Conservation (phyloP, 345 rosid genomes). For the Syzygium jambos region DNA sequence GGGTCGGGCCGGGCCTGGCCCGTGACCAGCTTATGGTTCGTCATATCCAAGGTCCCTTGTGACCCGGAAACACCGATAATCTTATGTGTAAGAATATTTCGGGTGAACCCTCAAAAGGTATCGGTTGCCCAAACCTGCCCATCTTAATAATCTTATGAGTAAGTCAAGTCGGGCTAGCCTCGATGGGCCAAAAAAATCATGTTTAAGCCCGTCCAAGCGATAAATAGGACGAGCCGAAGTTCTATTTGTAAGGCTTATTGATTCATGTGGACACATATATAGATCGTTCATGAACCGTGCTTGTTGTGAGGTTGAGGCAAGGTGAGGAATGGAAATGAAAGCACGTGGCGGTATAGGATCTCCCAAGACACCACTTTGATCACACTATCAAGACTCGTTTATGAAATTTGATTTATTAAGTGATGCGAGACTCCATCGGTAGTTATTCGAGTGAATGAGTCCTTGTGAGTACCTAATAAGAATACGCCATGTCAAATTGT, state of each 20-base stretch:
- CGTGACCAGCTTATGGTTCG: neutral
- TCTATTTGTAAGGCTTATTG: too few relatives aligned
- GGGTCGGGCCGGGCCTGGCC: neutral
- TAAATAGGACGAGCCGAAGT: too few relatives aligned
- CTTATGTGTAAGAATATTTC: neutral
- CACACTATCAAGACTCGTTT: too few relatives aligned
- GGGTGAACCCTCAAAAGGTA: neutral
- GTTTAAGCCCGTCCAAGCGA: neutral
- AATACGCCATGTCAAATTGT: neutral
- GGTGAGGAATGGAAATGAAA: too few relatives aligned
- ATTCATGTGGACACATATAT: too few relatives aligned
- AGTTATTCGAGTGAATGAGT: neutral
- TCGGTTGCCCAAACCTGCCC: neutral
- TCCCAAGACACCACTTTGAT: too few relatives aligned
- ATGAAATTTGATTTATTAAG: neutral
- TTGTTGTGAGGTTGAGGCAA: too few relatives aligned
- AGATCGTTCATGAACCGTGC: too few relatives aligned
- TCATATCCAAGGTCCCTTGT: neutral
- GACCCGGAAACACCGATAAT: neutral
- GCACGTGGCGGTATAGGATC: too few relatives aligned
- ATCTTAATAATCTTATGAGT: neutral
- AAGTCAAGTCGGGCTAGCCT: neutral
- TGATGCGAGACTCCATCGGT: neutral
- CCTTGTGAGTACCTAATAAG: neutral
- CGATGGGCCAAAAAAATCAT: neutral